These are phyloP conservation scores for Globisporangium spinosum DNA, from an alignment of 352 stramenopile species.

Conservation along the genomic window DNA sequence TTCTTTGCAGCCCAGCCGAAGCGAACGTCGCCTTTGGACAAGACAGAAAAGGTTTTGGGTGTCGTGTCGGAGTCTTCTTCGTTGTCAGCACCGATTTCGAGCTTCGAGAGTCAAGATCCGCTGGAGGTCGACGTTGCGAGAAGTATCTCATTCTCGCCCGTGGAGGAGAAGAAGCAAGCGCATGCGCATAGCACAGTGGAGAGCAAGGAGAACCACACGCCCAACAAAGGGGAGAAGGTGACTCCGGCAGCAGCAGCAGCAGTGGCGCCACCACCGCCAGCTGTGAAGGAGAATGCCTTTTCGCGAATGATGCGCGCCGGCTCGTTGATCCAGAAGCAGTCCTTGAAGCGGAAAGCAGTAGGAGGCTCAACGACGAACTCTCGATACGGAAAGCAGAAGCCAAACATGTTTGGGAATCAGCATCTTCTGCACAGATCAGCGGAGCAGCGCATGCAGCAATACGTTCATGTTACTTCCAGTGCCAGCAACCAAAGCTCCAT, in stretches of 20 bases:
- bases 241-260: slow-evolving; percentile 7
- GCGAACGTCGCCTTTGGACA: slow-evolving; percentile 27
- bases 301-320: slow-evolving; percentile 76
- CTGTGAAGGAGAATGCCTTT: slow-evolving; percentile 70
- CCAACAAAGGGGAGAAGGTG: neutral
- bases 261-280: neutral
- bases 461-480: slow-evolving; percentile 15
- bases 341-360: slow-evolving; percentile 48
- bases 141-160: slow-evolving; percentile 52
- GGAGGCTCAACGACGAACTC: slow-evolving; percentile 9
- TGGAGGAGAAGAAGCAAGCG: slow-evolving; percentile 30
- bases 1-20: slow-evolving; percentile 22
- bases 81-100: neutral
- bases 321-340: slow-evolving; percentile 46
- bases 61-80: slow-evolving; percentile 9
- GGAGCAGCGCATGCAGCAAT: slow-evolving; percentile 19
- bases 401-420: neutral
- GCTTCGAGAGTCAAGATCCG: slow-evolving; percentile 58
- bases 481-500: neutral
- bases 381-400: slow-evolving; percentile 12
- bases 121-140: slow-evolving; percentile 38
- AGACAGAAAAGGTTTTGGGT: slow-evolving; percentile 27
- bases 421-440: slow-evolving; percentile 3
- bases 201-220: slow-evolving; percentile 46
- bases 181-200: neutral